Base-by-base conservation (phyloP, 2,329 filamentous ascomycete genomes). In the Fusarium miscanthi region DNA sequence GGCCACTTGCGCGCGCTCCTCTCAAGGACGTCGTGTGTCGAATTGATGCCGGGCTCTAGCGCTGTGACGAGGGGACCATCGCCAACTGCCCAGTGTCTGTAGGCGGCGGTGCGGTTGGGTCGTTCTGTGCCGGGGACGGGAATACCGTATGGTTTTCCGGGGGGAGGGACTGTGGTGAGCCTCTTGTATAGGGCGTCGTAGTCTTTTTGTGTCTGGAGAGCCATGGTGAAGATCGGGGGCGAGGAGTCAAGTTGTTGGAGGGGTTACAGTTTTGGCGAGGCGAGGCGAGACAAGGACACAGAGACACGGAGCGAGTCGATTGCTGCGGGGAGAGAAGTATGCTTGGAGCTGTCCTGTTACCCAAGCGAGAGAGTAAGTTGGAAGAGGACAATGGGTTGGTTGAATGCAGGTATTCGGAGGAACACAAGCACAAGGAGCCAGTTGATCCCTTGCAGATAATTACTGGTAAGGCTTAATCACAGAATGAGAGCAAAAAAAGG, bases 21-120 rank as follows among this genome's bases (percentile, higher is more conserved):
- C 80, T 97, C 93, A 79, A 97, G 97, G 59, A 93, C 85, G 70
- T 97, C 94, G 84, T 97, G 92, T 31, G 91, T 87, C 19, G 94
- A 97, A 69, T 86, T 87, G 57, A 92, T 83, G 56, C 89, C 82
- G 23, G 94, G 92, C 79, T 96, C 92, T 72, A 93, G 85, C 10
- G 92, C 92, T 77, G 89, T 87, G 45, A 97, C 83, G 63, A 97
- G 86, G 48, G 89, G 88, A 66, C 89, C 89, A 82, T 97, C 91
- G 64, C 87, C 87, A 78, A 92, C 91, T 72, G 89, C 89, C 90
- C 92, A 97, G 82, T 97, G 92, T 69, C 96, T 90, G 83, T 98
- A 98, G 72, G 97, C 84, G 51, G 90, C 84, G 54, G 88, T 92
- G 74, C 94, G 91, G 66, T 91, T 93, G 53, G 93, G 90, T 68